Evolutionary conservation across 805 yeast species (phyloP).

Genomic region (Yarrowia sp.): DNA sequence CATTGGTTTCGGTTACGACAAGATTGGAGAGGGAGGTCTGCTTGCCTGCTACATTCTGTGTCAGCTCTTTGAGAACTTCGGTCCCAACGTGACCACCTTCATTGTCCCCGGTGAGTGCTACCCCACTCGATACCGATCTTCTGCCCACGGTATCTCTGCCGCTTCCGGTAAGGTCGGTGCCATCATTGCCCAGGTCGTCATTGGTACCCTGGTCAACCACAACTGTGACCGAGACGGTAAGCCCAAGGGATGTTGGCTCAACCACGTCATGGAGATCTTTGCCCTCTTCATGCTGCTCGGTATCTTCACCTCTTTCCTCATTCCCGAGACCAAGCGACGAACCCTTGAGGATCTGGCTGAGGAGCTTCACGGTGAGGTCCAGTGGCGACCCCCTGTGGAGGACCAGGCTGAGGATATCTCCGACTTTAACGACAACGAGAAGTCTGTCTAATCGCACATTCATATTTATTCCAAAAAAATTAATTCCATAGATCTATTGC

Average conservation of each 20-base stretch:
- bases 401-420: slow-evolving; percentile 7
- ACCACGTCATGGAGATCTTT: slow-evolving; percentile 92
- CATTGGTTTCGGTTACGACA: slow-evolving; percentile 63
- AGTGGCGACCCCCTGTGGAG: slow-evolving; percentile 34
- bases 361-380: slow-evolving; percentile 75
- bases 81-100: slow-evolving; percentile 70
- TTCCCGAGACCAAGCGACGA: slow-evolving; percentile 92
- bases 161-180: slow-evolving; percentile 73
- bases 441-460: slow-evolving; percentile 29
- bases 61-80: slow-evolving; percentile 71
- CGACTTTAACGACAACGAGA: slow-evolving; percentile 24
- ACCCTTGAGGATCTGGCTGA: slow-evolving; percentile 85
- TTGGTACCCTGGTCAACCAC: slow-evolving; percentile 79
- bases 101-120: slow-evolving; percentile 68
- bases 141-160: slow-evolving; percentile 72
- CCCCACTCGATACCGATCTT: slow-evolving; percentile 71
- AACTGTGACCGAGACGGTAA: slow-evolving; percentile 65
- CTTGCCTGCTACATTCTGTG: slow-evolving; percentile 66
- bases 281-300: slow-evolving; percentile 92
- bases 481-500: slow-evolving; percentile 22
- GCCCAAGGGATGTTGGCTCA: slow-evolving; percentile 73
- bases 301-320: slow-evolving; percentile 64
- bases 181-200: slow-evolving; percentile 56
- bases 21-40: slow-evolving; percentile 46
- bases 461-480: slow-evolving; percentile 33